Base-by-base conservation (phyloP, 2,329 filamentous ascomycete genomes). In the Penicillium vulpinum region DNA sequence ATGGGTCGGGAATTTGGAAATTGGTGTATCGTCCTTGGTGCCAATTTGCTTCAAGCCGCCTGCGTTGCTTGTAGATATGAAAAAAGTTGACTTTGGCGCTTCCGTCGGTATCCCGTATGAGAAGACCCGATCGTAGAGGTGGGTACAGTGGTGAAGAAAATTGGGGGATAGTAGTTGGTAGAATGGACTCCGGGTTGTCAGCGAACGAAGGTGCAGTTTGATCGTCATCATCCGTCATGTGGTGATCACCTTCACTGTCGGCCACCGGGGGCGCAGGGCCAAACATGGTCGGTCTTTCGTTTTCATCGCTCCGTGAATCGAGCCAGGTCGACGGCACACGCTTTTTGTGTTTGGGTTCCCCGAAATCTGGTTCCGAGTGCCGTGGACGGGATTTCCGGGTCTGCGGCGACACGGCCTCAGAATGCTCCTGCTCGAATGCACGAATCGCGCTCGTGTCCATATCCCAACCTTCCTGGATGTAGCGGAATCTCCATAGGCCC, bases 31-130 rank as follows among this genome's bases (percentile, higher is more conserved):
- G 88, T 4, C 90, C 92, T 21, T 87, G 83, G 57, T 91, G 86
- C 94, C 94, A 99, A 71, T 99, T 97, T 8, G 88, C 86, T 75
- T 99, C 94, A 15, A 99, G 78, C 22, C 87, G 83, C 54, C 88
- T 84, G 58, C 94, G 88, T 79, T 96, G 90, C 62, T 90, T 91
- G 77, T 96, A 99, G 1, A 99, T 80, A 70, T 94, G 91, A 51
- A 92, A 89, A 92, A 93, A 99, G 73, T 95, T 96, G 46, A 97
- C 78, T 66, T 85, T 88, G 2, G 70, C 65, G 3, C 70, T 62
- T 10, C 75, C 75, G 43, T 73, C 70, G 5, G 68, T 61, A 57
- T 67, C 62, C 41, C 68, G 64, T 6, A 70, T 62, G 18, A 75
- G 58, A 4, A 78, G 63, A 13, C 72, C 65, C 2, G 75, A 71